Evolutionary conservation across 2,329 filamentous ascomycete species (phyloP).

Genomic region (Chrysoporthe deuterocubensis): DNA sequence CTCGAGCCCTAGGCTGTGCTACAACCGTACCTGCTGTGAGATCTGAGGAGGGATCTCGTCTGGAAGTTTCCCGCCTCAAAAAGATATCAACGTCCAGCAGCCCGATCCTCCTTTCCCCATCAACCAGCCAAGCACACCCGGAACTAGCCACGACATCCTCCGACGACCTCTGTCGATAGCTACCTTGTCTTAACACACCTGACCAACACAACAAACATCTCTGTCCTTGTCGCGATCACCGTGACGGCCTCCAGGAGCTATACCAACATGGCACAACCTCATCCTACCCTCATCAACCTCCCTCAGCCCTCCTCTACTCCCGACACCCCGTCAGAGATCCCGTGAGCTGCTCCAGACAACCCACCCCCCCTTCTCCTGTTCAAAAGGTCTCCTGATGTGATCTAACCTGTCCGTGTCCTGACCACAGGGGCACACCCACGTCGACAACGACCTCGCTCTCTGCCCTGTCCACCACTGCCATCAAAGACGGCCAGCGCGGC

Average conservation of each 20-base stretch:
- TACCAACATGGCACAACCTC: slow-evolving; percentile 39
- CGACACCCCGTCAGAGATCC: slow-evolving; percentile 86
- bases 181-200: background rate
- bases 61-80: background rate
- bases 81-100: no score
- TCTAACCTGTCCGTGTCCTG: slow-evolving; percentile 25
- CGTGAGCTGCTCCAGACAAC: slow-evolving; percentile 60
- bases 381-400: background rate
- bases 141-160: no score
- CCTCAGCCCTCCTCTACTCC: slow-evolving; percentile 81
- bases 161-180: no score
- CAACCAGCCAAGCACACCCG: no score
- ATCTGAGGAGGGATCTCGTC: background rate
- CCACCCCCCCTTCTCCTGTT: background rate
- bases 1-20: background rate
- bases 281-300: slow-evolving; percentile 79
- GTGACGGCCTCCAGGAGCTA: background rate
- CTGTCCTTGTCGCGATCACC: background rate
- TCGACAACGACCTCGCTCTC: slow-evolving; percentile 91
- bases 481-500: slow-evolving; percentile 94
- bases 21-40: background rate
- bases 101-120: no score
- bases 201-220: background rate
- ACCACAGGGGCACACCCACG: slow-evolving; percentile 81
- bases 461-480: slow-evolving; percentile 88